These are phyloP conservation scores for Laburnicola sp. DNA, from an alignment of 2,329 filamentous ascomycete genomes.

Conservation along the genomic window DNA sequence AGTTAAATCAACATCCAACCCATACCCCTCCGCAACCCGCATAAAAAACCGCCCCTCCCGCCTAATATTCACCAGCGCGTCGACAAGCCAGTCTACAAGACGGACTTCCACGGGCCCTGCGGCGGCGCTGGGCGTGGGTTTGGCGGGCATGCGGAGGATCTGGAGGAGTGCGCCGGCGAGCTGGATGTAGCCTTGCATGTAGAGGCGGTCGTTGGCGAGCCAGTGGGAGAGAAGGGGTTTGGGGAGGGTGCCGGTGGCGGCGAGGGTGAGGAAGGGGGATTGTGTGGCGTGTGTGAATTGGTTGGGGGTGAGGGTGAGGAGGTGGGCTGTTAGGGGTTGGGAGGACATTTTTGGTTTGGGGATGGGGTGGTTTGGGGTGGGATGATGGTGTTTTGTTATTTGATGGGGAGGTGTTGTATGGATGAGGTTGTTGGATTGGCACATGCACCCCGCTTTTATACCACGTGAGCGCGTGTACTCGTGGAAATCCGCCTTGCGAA, in stretches of 20 bases:
- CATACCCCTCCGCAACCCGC: slow-evolving; percentile 35
- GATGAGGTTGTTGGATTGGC: neutral
- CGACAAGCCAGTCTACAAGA: slow-evolving; percentile 36
- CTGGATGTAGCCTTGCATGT: slow-evolving; percentile 38
- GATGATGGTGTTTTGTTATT: neutral
- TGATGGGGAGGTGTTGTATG: neutral
- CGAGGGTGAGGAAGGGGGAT: slow-evolving; percentile 34
- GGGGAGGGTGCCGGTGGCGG: slow-evolving; percentile 36
- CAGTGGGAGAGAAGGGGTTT: slow-evolving; percentile 37
- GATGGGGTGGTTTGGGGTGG: neutral
- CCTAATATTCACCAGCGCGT: slow-evolving; percentile 37
- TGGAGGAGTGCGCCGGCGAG: slow-evolving; percentile 29
- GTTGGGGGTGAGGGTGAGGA: slow-evolving; percentile 29
- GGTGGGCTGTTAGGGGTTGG: slow-evolving; percentile 32
- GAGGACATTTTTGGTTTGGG: slow-evolving; percentile 8
- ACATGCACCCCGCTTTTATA: too few relatives aligned
- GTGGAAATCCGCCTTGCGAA: too few relatives aligned
- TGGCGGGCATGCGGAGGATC: slow-evolving; percentile 17
- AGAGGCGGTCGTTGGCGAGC: slow-evolving; percentile 41
- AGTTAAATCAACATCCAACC: slow-evolving; percentile 23
- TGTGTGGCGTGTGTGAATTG: slow-evolving; percentile 37
- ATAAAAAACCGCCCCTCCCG: slow-evolving; percentile 37
- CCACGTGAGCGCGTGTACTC: too few relatives aligned
- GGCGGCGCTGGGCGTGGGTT: slow-evolving; percentile 18
- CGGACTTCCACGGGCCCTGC: slow-evolving; percentile 24